phyloP scores from a whole-genome alignment of 306 rosid species.

The Gynostemma pentaphyllum region DNA sequence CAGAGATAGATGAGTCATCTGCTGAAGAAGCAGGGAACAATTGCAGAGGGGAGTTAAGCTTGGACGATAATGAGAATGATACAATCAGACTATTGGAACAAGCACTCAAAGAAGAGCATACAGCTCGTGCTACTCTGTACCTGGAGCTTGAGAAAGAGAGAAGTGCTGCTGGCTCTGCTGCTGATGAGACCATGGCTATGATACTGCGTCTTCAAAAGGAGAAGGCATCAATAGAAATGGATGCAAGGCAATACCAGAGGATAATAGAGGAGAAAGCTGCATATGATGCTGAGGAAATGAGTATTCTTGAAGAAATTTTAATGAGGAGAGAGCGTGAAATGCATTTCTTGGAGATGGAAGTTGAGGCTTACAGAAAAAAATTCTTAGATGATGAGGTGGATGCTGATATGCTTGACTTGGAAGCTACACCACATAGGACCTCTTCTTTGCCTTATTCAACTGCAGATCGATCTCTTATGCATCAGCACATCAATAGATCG shows the following conservation, averaged over 20 bases:
- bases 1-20: conserved; percentile 8
- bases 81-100: conserved; percentile 22
- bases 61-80: conserved; percentile 21
- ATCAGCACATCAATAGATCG: background rate
- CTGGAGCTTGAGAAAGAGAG: conserved; percentile 51
- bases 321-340: conserved; percentile 43
- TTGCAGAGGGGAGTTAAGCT: conserved; percentile 5
- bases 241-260: conserved; percentile 42
- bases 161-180: conserved; percentile 37
- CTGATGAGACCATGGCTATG: conserved; percentile 57
- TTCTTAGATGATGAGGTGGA: conserved; percentile 18
- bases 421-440: conserved; percentile 5
- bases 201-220: conserved; percentile 43
- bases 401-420: conserved; percentile 19
- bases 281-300: conserved; percentile 47
- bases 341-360: conserved; percentile 35
- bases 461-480: conserved; percentile 15
- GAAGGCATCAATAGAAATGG: conserved; percentile 46
- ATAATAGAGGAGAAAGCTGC: conserved; percentile 33
- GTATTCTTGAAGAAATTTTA: conserved; percentile 41
- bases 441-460: background rate
- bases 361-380: conserved; percentile 27
- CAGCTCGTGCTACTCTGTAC: conserved; percentile 24
- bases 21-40: conserved; percentile 14
- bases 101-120: conserved; percentile 35